These are phyloP conservation scores for Fistulinella prunicolor DNA, from an alignment of 768 basidiomycete genomes.

Conservation along the genomic window DNA sequence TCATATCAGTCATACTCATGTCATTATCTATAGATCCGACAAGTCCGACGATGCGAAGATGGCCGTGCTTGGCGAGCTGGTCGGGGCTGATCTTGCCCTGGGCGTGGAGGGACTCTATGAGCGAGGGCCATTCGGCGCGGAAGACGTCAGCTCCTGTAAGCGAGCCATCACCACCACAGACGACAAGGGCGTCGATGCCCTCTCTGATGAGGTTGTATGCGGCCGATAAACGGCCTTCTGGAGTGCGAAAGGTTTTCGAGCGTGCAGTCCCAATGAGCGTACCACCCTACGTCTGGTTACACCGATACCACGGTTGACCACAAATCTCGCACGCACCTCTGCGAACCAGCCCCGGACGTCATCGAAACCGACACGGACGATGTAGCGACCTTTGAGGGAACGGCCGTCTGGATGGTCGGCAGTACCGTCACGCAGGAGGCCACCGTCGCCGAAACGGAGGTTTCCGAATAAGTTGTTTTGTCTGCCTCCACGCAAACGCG, in stretches of 20 bases:
- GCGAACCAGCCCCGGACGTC: slow-evolving; percentile 95
- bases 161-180: slow-evolving; percentile 97
- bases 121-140: slow-evolving; percentile 90
- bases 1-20: slow-evolving; percentile 96
- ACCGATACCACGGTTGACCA: not conserved
- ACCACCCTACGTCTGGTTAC: slow-evolving; percentile 59
- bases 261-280: slow-evolving; percentile 95
- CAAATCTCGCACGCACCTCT: slow-evolving; percentile 51
- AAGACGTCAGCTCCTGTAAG: slow-evolving; percentile 96
- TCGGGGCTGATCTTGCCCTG: slow-evolving; percentile 76
- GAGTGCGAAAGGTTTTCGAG: slow-evolving; percentile 77
- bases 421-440: slow-evolving; percentile 75
- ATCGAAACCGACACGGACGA: slow-evolving; percentile 96
- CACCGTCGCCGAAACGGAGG: slow-evolving; percentile 80
- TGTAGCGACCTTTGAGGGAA: slow-evolving; percentile 86
- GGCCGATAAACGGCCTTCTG: slow-evolving; percentile 84
- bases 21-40: slow-evolving; percentile 99
- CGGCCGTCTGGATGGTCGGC: slow-evolving; percentile 65
- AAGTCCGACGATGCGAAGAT: slow-evolving; percentile 95
- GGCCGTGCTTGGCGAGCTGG: slow-evolving; percentile 67
- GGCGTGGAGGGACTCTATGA: slow-evolving; percentile 63
- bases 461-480: slow-evolving; percentile 56
- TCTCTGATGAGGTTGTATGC: slow-evolving; percentile 92
- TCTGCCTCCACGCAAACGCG: slow-evolving; percentile 18
- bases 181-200: slow-evolving; percentile 94